Base-by-base conservation (phyloP, 306 rosid genomes). In the Glycine latifolia region DNA sequence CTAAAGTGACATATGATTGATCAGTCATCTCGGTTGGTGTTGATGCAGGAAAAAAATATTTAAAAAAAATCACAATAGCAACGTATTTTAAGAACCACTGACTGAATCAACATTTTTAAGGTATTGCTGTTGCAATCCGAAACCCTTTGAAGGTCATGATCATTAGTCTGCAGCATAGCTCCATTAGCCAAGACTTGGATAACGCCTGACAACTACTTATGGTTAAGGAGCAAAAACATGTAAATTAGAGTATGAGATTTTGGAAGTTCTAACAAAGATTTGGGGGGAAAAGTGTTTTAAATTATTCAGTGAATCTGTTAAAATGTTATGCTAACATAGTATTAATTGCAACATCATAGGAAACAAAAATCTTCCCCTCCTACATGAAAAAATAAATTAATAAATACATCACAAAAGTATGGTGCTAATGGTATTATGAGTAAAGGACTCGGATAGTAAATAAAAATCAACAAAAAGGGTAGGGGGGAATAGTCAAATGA, bases 211-310 rank as follows among this genome's bases (percentile, higher is more conserved):
- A 77, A 83, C 91, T 85, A 84, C 12, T 72, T 75, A 73, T 17
- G 47, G 90, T 91, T 86, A 91, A 89, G 96, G 95, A 86, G 74
- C 68, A 84, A 60, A 66, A 76, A 49, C 73, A 85, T 60, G 82
- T 15, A 77, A 53, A 16, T 43, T 67, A 55, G 62, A 35, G 65
- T 35, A 58, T 50, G 70, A 56, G 33, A 73, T 41, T 56, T 63
- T 11, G 56, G 10, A 77, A 63, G 26, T 47, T 61, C 44, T 33
- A 47, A 58, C 16, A 74, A 41, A 65, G 16, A 49, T 47, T 59
- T 41, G 6, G 2, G 14, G 9, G 3, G 1, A 59, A 56, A 62
- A 1, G 33, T 39, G 20, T 46, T 63, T 33, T 71, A 56, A 68
- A 49, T 58, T 58, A 67, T 56, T 20, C 47, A 81, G 15, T 83